phyloP scores from a whole-genome alignment of 2,329 filamentous ascomycete genomes.

The Grosmannia huntii region DNA sequence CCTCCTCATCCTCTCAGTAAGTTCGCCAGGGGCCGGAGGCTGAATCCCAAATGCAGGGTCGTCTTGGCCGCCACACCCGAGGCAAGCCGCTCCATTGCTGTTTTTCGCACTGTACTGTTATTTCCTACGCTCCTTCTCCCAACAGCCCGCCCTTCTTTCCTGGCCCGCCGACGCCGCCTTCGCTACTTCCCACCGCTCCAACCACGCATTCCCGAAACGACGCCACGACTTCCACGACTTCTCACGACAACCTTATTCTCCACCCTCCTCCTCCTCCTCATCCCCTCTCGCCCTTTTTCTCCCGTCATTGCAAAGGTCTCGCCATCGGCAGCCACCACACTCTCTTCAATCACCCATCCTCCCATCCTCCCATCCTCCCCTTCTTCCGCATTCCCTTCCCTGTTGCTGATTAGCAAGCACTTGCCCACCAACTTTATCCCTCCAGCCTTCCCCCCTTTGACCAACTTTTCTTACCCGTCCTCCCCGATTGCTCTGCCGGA shows the following conservation, averaged over 20 bases:
- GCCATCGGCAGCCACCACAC: neutral
- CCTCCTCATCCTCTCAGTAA: neutral
- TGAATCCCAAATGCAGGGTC: neutral
- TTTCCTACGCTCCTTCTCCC: neutral
- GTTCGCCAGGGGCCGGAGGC: neutral
- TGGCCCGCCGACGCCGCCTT: neutral
- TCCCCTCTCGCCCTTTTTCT: neutral
- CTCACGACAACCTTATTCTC: neutral
- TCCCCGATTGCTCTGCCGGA: neutral
- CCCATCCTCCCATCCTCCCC: neutral
- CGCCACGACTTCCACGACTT: constrained; percentile 4
- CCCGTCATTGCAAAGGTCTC: neutral
- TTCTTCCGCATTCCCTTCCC: neutral
- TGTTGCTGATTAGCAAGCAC: neutral
- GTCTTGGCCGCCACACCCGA: neutral
- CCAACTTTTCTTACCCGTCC: neutral
- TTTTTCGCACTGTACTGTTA: neutral
- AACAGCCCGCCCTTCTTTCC: neutral
- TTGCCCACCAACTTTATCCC: neutral
- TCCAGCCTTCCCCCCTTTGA: neutral
- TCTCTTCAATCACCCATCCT: neutral
- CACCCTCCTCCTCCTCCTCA: neutral
- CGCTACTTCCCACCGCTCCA: neutral
- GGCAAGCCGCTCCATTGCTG: neutral
- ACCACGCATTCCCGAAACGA: constrained; percentile 4